Evolutionary conservation across 306 rosid species (phyloP), one percentile per base, ranked within the genome.

Genomic region (Acmispon strigosus): DNA sequence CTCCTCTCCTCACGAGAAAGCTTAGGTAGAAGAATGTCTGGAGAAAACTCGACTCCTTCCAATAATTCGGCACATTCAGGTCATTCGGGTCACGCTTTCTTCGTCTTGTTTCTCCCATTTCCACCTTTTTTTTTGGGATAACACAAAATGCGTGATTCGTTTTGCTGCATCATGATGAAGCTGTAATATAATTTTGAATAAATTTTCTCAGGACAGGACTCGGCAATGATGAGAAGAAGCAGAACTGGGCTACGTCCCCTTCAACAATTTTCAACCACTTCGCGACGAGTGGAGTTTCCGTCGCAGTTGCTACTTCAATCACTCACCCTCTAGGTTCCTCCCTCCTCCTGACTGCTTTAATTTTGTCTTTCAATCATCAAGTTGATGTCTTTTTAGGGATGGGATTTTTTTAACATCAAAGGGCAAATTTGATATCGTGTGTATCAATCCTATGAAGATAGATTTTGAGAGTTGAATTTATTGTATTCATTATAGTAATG

Each of bases 251-350:
- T 18, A 73, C 77, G 18, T 88, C 97, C 20, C 86, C 92, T 36
- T 79, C 97, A 14, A 62, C 76, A 39, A 63, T 81, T 76, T 85
- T 81, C 69, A 74, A 79, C 75, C 97, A 90, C 78, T 90, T 94
- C 63, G 95, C 84, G 10, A 80, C 92, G 16, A 89, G 98, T 73
- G 98, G 97, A 63, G 17, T 86, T 68, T 89, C 98, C 39, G 91
- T 90, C 34, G 98, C 97, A 2, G 80, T 85, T 43, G 96, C 97
- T 37, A 87, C 96, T 49, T 83, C 81, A 17, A 64, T 89, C 27
- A 90, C 98, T 79, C 97, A 90, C 57, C 97, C 98, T 70, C 48
- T 94, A 78, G 98, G 98, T 92, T 17, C 20, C 51, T 16, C 62
- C 19, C 50, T 62, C 14, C 6, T 4, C 17, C 17, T n/a, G 52